Percentiles rank a stretch among this genome's conserved stretches.
phyloP scores from a whole-genome alignment of 768 basidiomycete species.

The Kwoniella mangroviensis region DNA sequence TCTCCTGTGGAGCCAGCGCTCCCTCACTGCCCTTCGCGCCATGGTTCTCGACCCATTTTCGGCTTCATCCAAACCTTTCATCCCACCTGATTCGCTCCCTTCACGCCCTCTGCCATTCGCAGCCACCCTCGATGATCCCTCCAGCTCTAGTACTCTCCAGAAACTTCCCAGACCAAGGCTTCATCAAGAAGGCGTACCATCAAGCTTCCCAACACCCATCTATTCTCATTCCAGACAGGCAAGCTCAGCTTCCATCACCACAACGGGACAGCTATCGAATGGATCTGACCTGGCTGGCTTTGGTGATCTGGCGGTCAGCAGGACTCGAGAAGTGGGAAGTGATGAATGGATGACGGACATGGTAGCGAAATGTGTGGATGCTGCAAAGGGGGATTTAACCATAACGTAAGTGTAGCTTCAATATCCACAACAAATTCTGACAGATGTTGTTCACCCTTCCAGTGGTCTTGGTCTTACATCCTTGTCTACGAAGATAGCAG shows the following conservation, averaged over 20 bases:
- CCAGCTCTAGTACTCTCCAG: background rate
- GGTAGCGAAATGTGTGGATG: slow-evolving; percentile 46
- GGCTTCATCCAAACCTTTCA: slow-evolving; percentile 36
- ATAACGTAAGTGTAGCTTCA: slow-evolving; percentile 34
- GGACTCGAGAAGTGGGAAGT: slow-evolving; percentile 28
- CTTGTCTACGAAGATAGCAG: slow-evolving; percentile 48
- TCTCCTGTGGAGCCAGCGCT: background rate
- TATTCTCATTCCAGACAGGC: slow-evolving; percentile 31
- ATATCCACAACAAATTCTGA: background rate
- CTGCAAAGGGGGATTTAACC: slow-evolving; percentile 29
- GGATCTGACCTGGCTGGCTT: background rate
- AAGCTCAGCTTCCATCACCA: slow-evolving; percentile 14
- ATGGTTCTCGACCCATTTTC: slow-evolving; percentile 37
- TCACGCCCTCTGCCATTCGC: slow-evolving; percentile 25
- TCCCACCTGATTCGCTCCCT: slow-evolving; percentile 11
- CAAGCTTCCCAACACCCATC: slow-evolving; percentile 27
- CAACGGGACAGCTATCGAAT: background rate
- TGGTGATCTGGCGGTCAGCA: background rate
- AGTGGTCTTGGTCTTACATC: slow-evolving; percentile 38
- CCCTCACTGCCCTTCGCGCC: background rate
- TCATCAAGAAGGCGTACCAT: slow-evolving; percentile 21
- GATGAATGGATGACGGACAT: slow-evolving; percentile 52
- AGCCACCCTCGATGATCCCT: slow-evolving; percentile 35
- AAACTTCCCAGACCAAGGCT: slow-evolving; percentile 31
- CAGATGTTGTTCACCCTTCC: background rate